These are phyloP conservation scores for Carex parvula DNA, from an alignment of 176 grass and related monocot genomes.

Conservation along the genomic window DNA sequence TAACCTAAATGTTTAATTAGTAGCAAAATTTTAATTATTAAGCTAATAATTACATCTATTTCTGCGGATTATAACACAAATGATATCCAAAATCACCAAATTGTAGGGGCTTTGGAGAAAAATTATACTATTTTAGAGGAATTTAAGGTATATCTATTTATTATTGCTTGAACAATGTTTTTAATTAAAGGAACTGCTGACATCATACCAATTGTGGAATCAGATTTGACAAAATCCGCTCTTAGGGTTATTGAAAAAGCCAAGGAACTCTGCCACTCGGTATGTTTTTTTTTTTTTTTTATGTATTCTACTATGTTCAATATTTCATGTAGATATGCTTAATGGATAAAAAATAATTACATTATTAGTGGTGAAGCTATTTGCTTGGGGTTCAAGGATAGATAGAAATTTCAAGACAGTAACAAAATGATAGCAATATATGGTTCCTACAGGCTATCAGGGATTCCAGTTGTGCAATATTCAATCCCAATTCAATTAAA, in stretches of 20 bases:
- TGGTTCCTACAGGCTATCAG: background rate
- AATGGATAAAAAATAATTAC: background rate
- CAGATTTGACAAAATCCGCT: slow-evolving; percentile 46
- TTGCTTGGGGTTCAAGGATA: background rate
- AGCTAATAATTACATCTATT: too few species aligned
- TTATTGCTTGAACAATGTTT: background rate
- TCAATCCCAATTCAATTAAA: background rate
- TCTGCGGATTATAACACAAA: background rate
- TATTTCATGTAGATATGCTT: background rate
- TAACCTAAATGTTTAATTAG: too few species aligned
- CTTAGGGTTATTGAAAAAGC: slow-evolving; percentile 52
- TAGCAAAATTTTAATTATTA: too few species aligned
- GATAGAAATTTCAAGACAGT: background rate
- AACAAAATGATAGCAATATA: background rate
- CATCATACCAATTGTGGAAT: slow-evolving; percentile 61
- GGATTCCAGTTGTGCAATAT: background rate
- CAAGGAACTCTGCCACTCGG: slow-evolving; percentile 51
- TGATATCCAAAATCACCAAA: background rate
- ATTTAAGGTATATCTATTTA: background rate
- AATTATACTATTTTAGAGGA: background rate
- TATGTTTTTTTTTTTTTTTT: background rate
- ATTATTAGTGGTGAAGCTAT: background rate
- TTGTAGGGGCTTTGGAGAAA: background rate
- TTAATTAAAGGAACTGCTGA: slow-evolving; percentile 44
- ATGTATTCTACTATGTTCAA: background rate